Evolutionary conservation across 2,329 filamentous ascomycete species (phyloP), one percentile per base, ranked within the genome.

Genomic region (Didymella sp.): DNA sequence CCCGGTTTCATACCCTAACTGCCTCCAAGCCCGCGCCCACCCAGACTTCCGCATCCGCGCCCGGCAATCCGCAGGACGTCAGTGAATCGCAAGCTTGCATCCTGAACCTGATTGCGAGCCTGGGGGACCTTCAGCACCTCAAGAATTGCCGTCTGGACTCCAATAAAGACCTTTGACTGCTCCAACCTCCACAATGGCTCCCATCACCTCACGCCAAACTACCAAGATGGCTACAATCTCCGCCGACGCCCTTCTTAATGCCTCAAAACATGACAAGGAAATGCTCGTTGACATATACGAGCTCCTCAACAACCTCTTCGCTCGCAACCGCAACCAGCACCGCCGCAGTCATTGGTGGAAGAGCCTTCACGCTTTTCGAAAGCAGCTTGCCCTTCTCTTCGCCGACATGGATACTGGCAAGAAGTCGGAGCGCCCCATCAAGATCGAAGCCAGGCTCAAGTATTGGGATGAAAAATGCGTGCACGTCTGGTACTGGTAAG

Each of bases 261-360:
- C 66, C 27, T 47, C 58, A 0, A 33, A 56, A 11, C 63, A 69
- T 24, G 72, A 75, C 24, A 72, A 70, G 19, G 66, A 71, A 27
- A 67, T 69, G 56, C 72, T 77, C 1, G 41, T 61, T 42, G 75
- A 78, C 55, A 70, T 81, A 70, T 56, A 78, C 69, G 66, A 84
- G 46, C 77, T 93, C 43, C 85, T 97, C 41, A 82, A 89, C 69
- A 84, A 90, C 63, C 85, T 96, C 68, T 85, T 88, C 76, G 87
- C 91, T 73, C 91, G 92, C 68, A 95, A 97, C 80, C 89, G 88
- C 72, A 98, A 97, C 79, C 94, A 98, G 78, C 94, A 98, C 76
- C 87, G 87, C 52, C 82, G 84, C 60, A 85, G 88, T 27, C 85
- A 87, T 71, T 99, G 94, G 94, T 98, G 90, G 86, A 85, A 87